Percentiles rank a stretch among this genome's conserved stretches.
Evolutionary conservation across 2,329 filamentous ascomycete species (phyloP).

Genomic region (Talaromyces sp.): DNA sequence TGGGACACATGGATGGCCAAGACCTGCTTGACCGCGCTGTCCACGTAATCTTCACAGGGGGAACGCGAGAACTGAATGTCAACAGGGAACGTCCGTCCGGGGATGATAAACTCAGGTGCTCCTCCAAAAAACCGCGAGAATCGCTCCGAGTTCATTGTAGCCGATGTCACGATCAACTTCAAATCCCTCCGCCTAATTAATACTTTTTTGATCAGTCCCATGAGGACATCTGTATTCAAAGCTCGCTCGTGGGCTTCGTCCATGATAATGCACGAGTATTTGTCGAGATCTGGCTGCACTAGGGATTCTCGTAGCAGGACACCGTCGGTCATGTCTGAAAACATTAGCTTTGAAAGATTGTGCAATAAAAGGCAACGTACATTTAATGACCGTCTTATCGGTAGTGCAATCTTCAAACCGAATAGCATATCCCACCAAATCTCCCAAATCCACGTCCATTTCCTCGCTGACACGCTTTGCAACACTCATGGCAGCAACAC

Average conservation of each 20-base stretch:
- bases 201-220: slow-evolving; percentile 98
- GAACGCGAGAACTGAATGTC: slow-evolving; percentile 94
- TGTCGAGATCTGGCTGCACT: slow-evolving; percentile 86
- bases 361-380: slow-evolving; percentile 27
- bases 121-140: slow-evolving; percentile 96
- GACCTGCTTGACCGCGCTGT: slow-evolving; percentile 93
- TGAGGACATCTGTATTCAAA: slow-evolving; percentile 92
- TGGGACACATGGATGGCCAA: slow-evolving; percentile 95
- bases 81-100: slow-evolving; percentile 92
- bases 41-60: slow-evolving; percentile 95
- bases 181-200: slow-evolving; percentile 81
- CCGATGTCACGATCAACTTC: slow-evolving; percentile 95
- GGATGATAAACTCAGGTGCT: slow-evolving; percentile 93
- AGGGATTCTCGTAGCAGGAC: slow-evolving; percentile 89
- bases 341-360: background rate
- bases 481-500: slow-evolving; percentile 98
- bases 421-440: slow-evolving; percentile 90
- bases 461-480: slow-evolving; percentile 97
- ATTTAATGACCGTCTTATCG: slow-evolving; percentile 93
- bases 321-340: slow-evolving; percentile 85
- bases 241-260: slow-evolving; percentile 97
- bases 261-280: slow-evolving; percentile 99
- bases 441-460: slow-evolving; percentile 89
- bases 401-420: slow-evolving; percentile 98
- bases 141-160: slow-evolving; percentile 95